Conservation (phyloP, 2,329 filamentous ascomycete species). For the Fusarium oxysporum region DNA sequence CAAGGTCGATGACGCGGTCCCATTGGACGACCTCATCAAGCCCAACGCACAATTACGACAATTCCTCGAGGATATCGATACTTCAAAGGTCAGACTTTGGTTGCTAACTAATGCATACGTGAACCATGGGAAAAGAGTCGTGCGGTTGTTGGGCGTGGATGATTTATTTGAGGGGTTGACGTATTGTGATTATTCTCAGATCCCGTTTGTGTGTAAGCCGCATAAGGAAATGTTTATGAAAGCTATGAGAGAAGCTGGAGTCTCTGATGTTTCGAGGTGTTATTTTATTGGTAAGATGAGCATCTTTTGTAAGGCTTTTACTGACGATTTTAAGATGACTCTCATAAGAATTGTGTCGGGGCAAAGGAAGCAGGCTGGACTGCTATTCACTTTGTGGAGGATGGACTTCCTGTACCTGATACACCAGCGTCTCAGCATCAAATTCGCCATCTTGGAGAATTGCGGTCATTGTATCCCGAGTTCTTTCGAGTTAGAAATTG, state of each 20-base stretch:
- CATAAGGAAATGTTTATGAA: slow-evolving; percentile 84
- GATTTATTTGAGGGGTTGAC: slow-evolving; percentile 95
- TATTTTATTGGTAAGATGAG: slow-evolving; percentile 88
- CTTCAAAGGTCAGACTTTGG: slow-evolving; percentile 86
- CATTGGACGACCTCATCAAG: slow-evolving; percentile 84
- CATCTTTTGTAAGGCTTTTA: accelerated
- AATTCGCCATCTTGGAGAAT: slow-evolving; percentile 79
- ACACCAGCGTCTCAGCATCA: slow-evolving; percentile 77
- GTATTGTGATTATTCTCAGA: slow-evolving; percentile 85
- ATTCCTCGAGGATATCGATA: slow-evolving; percentile 85
- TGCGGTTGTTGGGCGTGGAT: slow-evolving; percentile 82
- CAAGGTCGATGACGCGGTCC: slow-evolving; percentile 95
- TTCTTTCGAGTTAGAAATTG: slow-evolving; percentile 74
- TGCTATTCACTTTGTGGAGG: slow-evolving; percentile 85
- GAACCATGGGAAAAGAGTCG: slow-evolving; percentile 85
- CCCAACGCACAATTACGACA: slow-evolving; percentile 79
- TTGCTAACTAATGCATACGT: slow-evolving; percentile 96
- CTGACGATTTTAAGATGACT: slow-evolving; percentile 74
- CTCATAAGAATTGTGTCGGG: slow-evolving; percentile 80
- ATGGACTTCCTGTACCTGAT: slow-evolving; percentile 71
- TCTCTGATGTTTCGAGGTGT: slow-evolving; percentile 74
- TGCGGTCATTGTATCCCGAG: slow-evolving; percentile 81
- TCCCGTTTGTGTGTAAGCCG: slow-evolving; percentile 88
- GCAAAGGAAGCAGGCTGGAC: slow-evolving; percentile 89
- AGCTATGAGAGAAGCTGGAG: slow-evolving; percentile 84